These are phyloP conservation scores for Eutrema heterophyllum DNA, from an alignment of 345 rosid species.

Conservation along the genomic window DNA sequence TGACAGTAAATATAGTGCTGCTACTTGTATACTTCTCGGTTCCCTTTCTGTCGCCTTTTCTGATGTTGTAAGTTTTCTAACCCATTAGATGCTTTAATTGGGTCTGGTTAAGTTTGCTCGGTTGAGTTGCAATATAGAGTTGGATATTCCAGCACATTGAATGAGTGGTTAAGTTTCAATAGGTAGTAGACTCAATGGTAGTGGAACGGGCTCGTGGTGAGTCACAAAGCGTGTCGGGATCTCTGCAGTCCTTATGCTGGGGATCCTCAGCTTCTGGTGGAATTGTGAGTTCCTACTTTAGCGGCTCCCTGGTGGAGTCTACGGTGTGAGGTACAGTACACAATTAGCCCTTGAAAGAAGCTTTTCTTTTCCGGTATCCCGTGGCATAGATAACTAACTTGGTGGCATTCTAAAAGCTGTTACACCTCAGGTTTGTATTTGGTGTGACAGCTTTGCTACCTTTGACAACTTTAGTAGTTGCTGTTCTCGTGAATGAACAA, in stretches of 20 bases:
- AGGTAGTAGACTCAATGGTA: slow-evolving; percentile 99
- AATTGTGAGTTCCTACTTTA: slow-evolving; percentile 89
- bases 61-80: slow-evolving; percentile 64
- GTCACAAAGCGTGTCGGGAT: slow-evolving; percentile 87
- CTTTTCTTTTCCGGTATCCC: background rate
- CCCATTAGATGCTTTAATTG: background rate
- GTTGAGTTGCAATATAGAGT: background rate
- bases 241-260: slow-evolving; percentile 94
- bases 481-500: slow-evolving; percentile 88
- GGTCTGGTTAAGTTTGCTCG: too few relatives aligned
- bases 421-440: slow-evolving; percentile 78
- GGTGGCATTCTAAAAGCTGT: slow-evolving; percentile 29
- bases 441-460: slow-evolving; percentile 91
- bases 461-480: slow-evolving; percentile 80
- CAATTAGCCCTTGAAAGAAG: background rate
- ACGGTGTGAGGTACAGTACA: slow-evolving; percentile 74
- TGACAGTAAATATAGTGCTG: slow-evolving; percentile 81
- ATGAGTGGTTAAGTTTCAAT: background rate
- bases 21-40: slow-evolving; percentile 80
- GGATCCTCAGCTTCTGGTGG: slow-evolving; percentile 99
- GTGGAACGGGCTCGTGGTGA: slow-evolving; percentile 99
- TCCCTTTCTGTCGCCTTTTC: slow-evolving; percentile 98
- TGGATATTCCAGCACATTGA: background rate
- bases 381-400: slow-evolving; percentile 21
- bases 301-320: slow-evolving; percentile 88